Evolutionary conservation across 2,329 filamentous ascomycete genomes (phyloP), one percentile per base, ranked within the genome.

Genomic region (Alternaria triticimaculans): DNA sequence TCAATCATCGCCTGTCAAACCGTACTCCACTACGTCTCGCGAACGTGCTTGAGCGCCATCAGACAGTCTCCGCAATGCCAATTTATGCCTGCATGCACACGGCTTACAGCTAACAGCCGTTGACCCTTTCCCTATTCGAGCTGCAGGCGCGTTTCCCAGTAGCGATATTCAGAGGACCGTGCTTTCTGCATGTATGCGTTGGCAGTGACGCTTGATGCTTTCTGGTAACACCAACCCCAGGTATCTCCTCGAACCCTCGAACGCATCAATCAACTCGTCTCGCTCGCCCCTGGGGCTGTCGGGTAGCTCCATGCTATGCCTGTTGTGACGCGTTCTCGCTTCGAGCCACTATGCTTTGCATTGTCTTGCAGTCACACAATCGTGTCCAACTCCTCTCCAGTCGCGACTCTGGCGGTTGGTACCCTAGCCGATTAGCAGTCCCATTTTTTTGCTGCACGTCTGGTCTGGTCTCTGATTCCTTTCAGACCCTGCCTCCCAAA

Each of bases 191-290:
- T 71, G 63, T 72, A 76, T 67, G 65, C 56, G 63, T 63, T 67
- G 65, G 65, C 65, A 67, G 50, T 53, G 60, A 63, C 65, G 65
- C 62, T 65, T 65, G 63, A 65, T 65, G 65, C 65, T 68, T 72
- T 67, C 64, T 75, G 75, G 73, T 78, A 74, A 71, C 76, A 78
- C 76, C 74, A 76, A 72, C 72, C 77, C 75, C 72, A 74, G 70
- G 74, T 73, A 72, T 73, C 71, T 71, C 64, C 68, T 68, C 63
- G 67, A 50, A 72, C 67, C 72, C 73, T 78, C 74, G 71, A 76
- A 72, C 74, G 71, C 69, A 74, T 76, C 74, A 79, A 76, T 78
- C 74, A 78, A 69, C 71, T 66, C 64, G 57, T 54, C 57, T 63
- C 65, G 60, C 70, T 70, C 68, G 69, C 58, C 67, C 37, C 67